Evolutionary conservation across 2,329 filamentous ascomycete genomes (phyloP), one percentile per base, ranked within the genome.

Genomic region (Didymella pomorum): DNA sequence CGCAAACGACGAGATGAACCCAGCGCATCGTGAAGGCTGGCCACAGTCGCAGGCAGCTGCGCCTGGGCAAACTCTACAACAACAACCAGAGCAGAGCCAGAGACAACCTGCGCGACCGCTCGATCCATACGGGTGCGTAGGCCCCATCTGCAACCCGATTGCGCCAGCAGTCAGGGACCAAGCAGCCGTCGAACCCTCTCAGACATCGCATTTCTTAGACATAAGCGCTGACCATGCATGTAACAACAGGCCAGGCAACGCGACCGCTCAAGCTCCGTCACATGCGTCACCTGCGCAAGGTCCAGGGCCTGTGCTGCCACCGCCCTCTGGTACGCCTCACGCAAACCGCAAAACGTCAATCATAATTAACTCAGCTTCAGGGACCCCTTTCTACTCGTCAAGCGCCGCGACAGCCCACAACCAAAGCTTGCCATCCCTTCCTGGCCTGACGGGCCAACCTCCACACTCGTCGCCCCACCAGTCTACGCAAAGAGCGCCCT

Each of bases 351-450:
- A 51, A 50, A 48, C 44, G 43, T 41, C 21, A 49, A 28, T 50
- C 55, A 46, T 56, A 52, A 55, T 65, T 75, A 58, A 74, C 53
- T 18, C 16, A 42, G 35, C 41, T 23, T 43, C 33, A 77, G 66
- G 65, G 68, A 73, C 60, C 61, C 74, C 70, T 58, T 82, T 76
- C 67, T 81, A 73, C 70, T 75, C 69, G 66, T 79, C 74, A 66
- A 79, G 64, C 62, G 73, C 70, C 14, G 66, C 74, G 16, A 53
- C 66, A 3, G 63, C 67, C 42, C 76, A 72, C 46, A 77, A 75
- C 25, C 81, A 82, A 63, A 79, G 71, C 48, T 72, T 83, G 20
- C 80, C 81, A 28, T 72, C 75, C 25, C 71, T 83, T 23, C 70
- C 79, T 31, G 79, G 79, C 29, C 64, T 83, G 60, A 77, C 76